A percentile compares a stretch with the other conserved stretches of the same genome.
phyloP scores from a whole-genome alignment of 495 filamentous ascomycete genomes.

The Xylaria grammica region DNA sequence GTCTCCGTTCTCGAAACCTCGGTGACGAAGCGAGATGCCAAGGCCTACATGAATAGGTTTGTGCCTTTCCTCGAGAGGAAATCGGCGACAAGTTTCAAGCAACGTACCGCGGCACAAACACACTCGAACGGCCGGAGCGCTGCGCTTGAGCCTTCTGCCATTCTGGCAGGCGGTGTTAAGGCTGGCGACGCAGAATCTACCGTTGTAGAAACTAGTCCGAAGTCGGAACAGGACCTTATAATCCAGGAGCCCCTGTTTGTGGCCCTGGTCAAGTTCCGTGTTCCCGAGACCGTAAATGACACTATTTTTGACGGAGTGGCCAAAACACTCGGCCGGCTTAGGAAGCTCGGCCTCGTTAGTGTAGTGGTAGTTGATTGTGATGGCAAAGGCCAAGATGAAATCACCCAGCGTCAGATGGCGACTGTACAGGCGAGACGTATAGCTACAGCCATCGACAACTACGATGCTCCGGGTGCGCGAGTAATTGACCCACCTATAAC shows the following conservation, averaged over 20 bases:
- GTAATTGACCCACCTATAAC: slow-evolving; percentile 69
- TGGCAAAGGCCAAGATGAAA: slow-evolving; percentile 33
- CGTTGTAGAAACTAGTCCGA: slow-evolving; percentile 48
- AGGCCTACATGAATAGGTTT: slow-evolving; percentile 83
- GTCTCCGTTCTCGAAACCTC: slow-evolving; percentile 82
- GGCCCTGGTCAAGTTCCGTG: slow-evolving; percentile 83
- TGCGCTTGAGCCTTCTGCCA: slow-evolving; percentile 10
- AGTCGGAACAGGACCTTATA: slow-evolving; percentile 48
- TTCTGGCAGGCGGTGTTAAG: slow-evolving; percentile 10
- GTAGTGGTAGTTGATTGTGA: slow-evolving; percentile 81
- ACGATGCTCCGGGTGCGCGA: slow-evolving; percentile 68
- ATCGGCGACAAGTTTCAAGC: slow-evolving; percentile 38
- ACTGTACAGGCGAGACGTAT: slow-evolving; percentile 75
- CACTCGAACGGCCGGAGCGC: slow-evolving; percentile 14
- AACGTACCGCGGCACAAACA: slow-evolving; percentile 40
- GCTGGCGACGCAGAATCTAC: slow-evolving; percentile 24
- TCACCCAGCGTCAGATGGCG: slow-evolving; percentile 37
- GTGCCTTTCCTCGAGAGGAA: slow-evolving; percentile 55
- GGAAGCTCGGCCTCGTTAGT: slow-evolving; percentile 77
- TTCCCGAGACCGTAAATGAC: slow-evolving; percentile 71
- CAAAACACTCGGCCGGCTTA: slow-evolving; percentile 81
- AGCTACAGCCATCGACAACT: slow-evolving; percentile 70
- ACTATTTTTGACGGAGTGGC: slow-evolving; percentile 74
- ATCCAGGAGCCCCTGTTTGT: slow-evolving; percentile 68
- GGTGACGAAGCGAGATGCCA: slow-evolving; percentile 88